Evolutionary conservation across 2,329 filamentous ascomycete species (phyloP).

Genomic region (Calonectria hongkongensis): DNA sequence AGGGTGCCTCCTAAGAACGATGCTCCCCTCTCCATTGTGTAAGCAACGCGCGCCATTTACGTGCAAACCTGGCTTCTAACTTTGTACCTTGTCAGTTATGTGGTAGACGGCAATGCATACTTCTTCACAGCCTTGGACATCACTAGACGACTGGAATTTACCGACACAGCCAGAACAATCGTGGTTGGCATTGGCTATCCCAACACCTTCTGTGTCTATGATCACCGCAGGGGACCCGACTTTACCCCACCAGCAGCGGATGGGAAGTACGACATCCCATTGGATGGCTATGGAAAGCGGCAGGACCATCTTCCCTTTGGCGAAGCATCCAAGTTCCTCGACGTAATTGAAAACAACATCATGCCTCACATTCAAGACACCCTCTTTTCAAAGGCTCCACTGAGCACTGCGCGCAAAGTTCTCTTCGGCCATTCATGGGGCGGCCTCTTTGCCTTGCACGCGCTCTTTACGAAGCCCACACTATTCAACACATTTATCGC

Average conservation of each 20-base stretch:
- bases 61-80: neutral
- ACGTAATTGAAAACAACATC: neutral
- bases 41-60: neutral
- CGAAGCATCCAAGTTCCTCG: conserved; percentile 12
- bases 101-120: conserved; percentile 7
- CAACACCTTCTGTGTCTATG: conserved; percentile 19
- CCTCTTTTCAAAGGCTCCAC: neutral
- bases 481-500: conserved; percentile 3
- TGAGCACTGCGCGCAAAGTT: neutral
- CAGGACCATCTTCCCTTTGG: conserved; percentile 15
- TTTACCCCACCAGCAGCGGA: conserved; percentile 13
- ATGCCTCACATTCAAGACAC: neutral
- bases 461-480: conserved; percentile 11
- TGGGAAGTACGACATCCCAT: conserved; percentile 15
- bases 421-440: conserved; percentile 19
- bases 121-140: conserved; percentile 18
- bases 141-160: neutral
- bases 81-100: neutral
- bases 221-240: conserved; percentile 13
- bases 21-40: neutral
- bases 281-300: conserved; percentile 10
- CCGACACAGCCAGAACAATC: neutral
- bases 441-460: neutral
- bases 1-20: conserved; percentile 2
- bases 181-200: conserved; percentile 23